Base-by-base conservation (phyloP, 2,329 filamentous ascomycete species). In the Cordyceps militaris region DNA sequence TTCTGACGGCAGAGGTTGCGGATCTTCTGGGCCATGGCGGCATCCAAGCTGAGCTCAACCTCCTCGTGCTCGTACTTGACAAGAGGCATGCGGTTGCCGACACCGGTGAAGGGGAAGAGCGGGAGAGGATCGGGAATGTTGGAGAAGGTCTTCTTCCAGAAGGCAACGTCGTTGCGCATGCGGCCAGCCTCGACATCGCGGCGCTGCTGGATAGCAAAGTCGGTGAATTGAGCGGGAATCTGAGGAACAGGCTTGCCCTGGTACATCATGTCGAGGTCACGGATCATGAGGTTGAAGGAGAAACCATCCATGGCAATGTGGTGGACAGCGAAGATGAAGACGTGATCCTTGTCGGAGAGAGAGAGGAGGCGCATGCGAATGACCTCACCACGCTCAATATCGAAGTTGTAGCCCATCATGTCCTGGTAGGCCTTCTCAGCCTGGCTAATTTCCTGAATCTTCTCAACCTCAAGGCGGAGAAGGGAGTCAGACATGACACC, bases 231-330 rank as follows among this genome's bases (percentile, higher is more conserved):
- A 30, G 46, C 50, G n/a, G 76, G 73, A 4, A 59, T 59, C 36
- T 60, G 44, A 2, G 64, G 63, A 48, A 60, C 54, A 9, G 28
- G 62, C 30, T 61, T 58, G 24, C 56, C 60, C n/a, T 67, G 66
- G 64, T 81, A 81, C 0, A 65, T 69, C 51, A 66, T 71, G 24
- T 76, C 67, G 24, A 82, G 60, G 42, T 82, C 77, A 1, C 61
- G 46, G 21, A 79, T 61, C 32, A 82, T 65, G 4, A 80, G 61
- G 24, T 75, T 63, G 11, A 72, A 73, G 52, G 77, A 77, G 36
- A 75, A 61, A 1, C 75, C 77, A 59, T 83, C 80, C 70, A 82
- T 73, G 43, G 71, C 67, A 38, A 82, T 80, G 62, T 81, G 79
- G 60, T 82, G 79, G 43, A 71, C 72, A 5, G 67, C 69, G 13